A percentile compares a stretch with the other conserved stretches of the same genome.
Evolutionary conservation across 306 rosid species (phyloP).

Genomic region (Vicia faba): DNA sequence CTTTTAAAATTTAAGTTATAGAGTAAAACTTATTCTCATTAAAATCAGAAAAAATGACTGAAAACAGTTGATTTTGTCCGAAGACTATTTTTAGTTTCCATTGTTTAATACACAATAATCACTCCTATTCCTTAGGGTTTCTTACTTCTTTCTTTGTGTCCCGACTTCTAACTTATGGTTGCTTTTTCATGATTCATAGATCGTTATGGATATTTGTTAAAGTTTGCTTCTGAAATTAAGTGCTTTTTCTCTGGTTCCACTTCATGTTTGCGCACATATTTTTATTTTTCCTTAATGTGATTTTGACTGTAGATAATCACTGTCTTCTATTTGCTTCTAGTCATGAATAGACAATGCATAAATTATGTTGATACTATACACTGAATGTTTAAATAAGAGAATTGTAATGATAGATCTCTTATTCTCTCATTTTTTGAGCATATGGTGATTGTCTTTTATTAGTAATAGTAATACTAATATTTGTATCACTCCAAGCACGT

Average conservation of each 20-base stretch:
- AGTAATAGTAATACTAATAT: conserved; percentile 2
- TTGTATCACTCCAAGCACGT: conserved; percentile 36
- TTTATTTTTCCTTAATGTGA: conserved; percentile 16
- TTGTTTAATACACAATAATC: conserved; percentile 6
- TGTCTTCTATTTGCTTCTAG: conserved; percentile 19
- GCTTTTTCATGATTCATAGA: conserved; percentile 19
- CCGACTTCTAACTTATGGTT: conserved; percentile 25
- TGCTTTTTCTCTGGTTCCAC: conserved; percentile 15
- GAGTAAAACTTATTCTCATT: conserved; percentile 24
- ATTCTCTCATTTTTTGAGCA: conserved; percentile 36
- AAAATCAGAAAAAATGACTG: conserved; percentile 23
- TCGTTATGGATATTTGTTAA: conserved; percentile 24
- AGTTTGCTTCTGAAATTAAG: conserved; percentile 22
- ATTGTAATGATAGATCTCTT: conserved; percentile 4
- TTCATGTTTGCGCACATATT: conserved; percentile 30
- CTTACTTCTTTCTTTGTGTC: conserved; percentile 23
- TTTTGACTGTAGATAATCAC: conserved; percentile 25
- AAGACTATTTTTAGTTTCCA: conserved; percentile 28
- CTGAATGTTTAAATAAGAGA: conserved; percentile 27
- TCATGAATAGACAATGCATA: conserved; percentile 26
- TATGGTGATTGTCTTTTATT: conserved; percentile 36
- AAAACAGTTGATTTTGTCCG: conserved; percentile 27
- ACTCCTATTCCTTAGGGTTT: conserved; percentile 12
- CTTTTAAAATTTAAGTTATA: conserved; percentile 6
- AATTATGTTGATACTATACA: conserved; percentile 31